Evolutionary conservation across 371 early-diverging fungal genomes (phyloP), one percentile per base, ranked within the genome.

Genomic region (Rhizomucor pusillus): DNA sequence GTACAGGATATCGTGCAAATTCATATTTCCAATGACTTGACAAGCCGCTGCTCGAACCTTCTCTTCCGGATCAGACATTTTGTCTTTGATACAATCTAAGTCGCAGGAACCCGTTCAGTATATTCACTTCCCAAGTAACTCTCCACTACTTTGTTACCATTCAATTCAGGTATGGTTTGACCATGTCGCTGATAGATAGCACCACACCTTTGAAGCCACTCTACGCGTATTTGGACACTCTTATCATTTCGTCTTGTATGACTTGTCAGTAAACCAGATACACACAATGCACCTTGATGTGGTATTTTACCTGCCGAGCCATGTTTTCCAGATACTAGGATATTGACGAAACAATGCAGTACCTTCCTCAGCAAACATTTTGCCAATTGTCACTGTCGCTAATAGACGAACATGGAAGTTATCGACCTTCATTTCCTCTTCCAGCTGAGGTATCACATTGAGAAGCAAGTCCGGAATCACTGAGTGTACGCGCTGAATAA

Each of bases 371-470:
- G 84, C 77, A 79, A 93, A 85, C 92, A 97, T 91, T 41, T 86
- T 79, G 0, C 95, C 98, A 16, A 95, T 63, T 0, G 89, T 87
- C 23, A 85, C 77, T 0, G 88, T 90, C 0, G 94, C 91, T 20
- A 94, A 56, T 14, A 79, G 63, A 11, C 98, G 84, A 22, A 97
- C 75, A n/a, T 84, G 73, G 10, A 77, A 67, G 47, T 90, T 81
- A 43, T 93, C 93, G 14, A 89, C 86, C 59, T 80, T 80, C 66
- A 95, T 72, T 66, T 98, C 97, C 51, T 94, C 96, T 62, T 95
- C 95, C 25, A 98, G 71, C 59, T 91, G 89, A n/a, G 98, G 98
- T 25, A 98, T 81, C 1, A 97, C 97, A 52, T 87, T 93, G 24
- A 92, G 66, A 23, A 98, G 66, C 12, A 96, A 72, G 13, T 83